A percentile compares a stretch with the other conserved stretches of the same genome.
Evolutionary conservation across 306 rosid genomes (phyloP).

Genomic region (Corylus avellana): DNA sequence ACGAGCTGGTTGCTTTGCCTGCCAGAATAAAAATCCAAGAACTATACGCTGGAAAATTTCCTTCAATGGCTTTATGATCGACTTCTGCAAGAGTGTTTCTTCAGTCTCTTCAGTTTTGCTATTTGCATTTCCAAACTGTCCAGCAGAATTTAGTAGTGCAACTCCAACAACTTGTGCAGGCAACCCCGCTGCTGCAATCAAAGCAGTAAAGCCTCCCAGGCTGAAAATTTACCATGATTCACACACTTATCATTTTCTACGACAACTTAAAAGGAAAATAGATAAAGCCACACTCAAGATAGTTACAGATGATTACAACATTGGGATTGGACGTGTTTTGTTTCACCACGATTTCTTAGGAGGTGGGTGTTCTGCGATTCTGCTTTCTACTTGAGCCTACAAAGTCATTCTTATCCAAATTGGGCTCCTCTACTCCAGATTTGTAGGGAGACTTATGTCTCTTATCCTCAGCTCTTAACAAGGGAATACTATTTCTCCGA

Average conservation of each 20-base stretch:
- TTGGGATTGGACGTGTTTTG: not conserved
- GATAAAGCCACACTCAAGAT: not conserved
- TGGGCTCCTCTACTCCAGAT: conserved; percentile 21
- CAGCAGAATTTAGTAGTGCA: conserved; percentile 81
- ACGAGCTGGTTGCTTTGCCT: conserved; percentile 86
- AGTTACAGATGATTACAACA: not conserved
- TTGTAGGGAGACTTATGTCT: conserved; percentile 52
- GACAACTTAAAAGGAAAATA: not conserved
- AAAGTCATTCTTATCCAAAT: conserved; percentile 19
- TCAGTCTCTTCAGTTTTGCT: conserved; percentile 44
- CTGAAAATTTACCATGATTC: conserved; percentile 52
- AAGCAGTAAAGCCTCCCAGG: conserved; percentile 93
- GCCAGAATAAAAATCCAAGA: conserved; percentile 94
- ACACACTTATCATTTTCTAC: conserved; percentile 8
- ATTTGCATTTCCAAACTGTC: conserved; percentile 75
- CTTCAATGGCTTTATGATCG: conserved; percentile 69
- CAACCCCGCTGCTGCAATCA: conserved; percentile 77
- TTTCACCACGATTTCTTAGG: not conserved
- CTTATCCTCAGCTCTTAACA: conserved; percentile 46
- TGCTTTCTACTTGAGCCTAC: conserved; percentile 23
- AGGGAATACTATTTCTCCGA: conserved; percentile 52
- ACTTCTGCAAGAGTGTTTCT: conserved; percentile 63
- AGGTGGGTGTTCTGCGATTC: conserved; percentile 19
- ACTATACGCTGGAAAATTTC: conserved; percentile 77
- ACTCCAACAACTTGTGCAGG: conserved; percentile 75